Evolutionary conservation across 768 basidiomycete species (phyloP), one percentile per base, ranked within the genome.

Genomic region (Suillus brevipes): DNA sequence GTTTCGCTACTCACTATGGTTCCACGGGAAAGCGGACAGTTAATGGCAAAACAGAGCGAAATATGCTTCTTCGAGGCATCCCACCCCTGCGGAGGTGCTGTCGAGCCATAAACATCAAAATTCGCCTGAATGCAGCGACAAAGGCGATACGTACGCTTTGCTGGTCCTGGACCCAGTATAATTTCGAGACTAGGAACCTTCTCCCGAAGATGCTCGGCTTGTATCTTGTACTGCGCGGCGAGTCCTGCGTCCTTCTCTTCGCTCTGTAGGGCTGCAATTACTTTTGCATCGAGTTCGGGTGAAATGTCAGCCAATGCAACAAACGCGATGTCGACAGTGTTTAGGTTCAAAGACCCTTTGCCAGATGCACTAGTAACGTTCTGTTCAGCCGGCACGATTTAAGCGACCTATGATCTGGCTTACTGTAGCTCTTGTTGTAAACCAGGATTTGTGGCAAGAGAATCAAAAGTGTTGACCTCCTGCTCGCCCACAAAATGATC

Each of bases 141-240:
- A 6, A 13, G 0, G 47, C 23, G n/a, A 47, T 47, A 6, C 47
- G 12, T 23, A 47, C 47, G 47, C n/a, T 47, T 47, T 47, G 47
- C n/a, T 23, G 47, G n/a, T 23, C 47, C 47, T 23, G 47, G 47
- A 47, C n/a, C 47, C 6, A 47, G n/a, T 23, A 47, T 2, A 6
- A 47, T 13, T 12, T 47, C 47, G n/a, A 47, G 47, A 47, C 47
- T 47, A n/a, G 47, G 47, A 10, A 47, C 6, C n/a, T 47, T 47
- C n/a, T 47, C n/a, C 47, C 47, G 47, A 47, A 47, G 47, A 47
- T 47, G 47, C n/a, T 47, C 47, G n/a, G 47, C 47, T n/a, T 45
- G 43, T 45, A 45, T 10, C 12, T 49, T 49, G 47, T 49, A 49
- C 47, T 49, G 47, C 47, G 47, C 47, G 10, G 47, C 47, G 47